Evolutionary conservation across 129 eudicot genomes (phyloP).

Genomic region (Daucus carota): DH1_v3.0 NC_030384.2:38237501-38238000

Average conservation of each 20-base stretch:
- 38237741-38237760: not conserved
- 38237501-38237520: not conserved
- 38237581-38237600: not conserved
- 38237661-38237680: not conserved
- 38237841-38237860: not conserved
- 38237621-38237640: not conserved
- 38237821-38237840: not conserved
- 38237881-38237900: not conserved
- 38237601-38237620: not conserved
- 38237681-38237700: not conserved
- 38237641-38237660: not conserved
- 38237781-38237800: not conserved
- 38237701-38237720: not conserved
- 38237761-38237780: not conserved
- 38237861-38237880: not conserved
- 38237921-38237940: conserved; percentile 74
- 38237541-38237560: not conserved
- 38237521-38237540: not conserved
- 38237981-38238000: conserved; percentile 86
- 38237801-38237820: not conserved
- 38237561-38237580: not conserved
- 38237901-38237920: conserved; percentile 1
- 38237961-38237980: conserved; percentile 94
- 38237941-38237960: conserved; percentile 85
- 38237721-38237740: not conserved